phyloP scores from a whole-genome alignment of 495 filamentous ascomycete genomes.

The Penicillium cataractarum region DNA sequence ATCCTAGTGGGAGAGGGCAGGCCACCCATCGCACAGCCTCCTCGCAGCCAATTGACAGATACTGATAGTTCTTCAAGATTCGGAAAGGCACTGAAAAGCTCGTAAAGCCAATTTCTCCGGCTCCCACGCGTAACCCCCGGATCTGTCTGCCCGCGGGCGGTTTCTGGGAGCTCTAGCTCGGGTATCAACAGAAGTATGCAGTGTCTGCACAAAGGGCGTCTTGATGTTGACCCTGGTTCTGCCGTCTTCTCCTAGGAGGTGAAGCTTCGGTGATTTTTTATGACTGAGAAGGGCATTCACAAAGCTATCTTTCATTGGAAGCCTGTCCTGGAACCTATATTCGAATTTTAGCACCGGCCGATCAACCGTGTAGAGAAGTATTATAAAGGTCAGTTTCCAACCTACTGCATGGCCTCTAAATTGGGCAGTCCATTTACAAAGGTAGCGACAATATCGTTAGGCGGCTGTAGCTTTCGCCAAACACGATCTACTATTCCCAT shows the following conservation, averaged over 20 bases:
- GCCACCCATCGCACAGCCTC: constrained; percentile 3
- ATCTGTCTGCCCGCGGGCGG: not conserved
- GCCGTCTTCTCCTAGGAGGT: not conserved
- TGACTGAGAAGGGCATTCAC: not conserved
- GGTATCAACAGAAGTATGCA: not conserved
- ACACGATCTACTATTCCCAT: not conserved
- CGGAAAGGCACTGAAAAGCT: constrained; percentile 6
- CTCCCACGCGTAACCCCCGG: not conserved
- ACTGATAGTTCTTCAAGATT: constrained; percentile 11
- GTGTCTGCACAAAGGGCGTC: constrained; percentile 1
- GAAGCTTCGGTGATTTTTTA: constrained; percentile 5
- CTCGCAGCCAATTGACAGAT: constrained; percentile 1
- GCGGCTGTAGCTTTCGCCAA: not conserved
- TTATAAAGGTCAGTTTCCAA: not conserved
- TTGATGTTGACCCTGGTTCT: not conserved
- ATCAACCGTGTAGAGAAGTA: not conserved
- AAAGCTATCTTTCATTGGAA: not conserved
- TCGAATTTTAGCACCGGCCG: not conserved
- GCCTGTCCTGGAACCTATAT: not conserved
- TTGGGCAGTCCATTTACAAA: constrained; percentile 6
- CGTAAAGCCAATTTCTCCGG: constrained; percentile 1
- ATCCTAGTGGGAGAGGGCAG: not conserved
- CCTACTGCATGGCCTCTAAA: constrained; percentile 2
- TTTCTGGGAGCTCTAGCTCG: not conserved
- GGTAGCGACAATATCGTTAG: not conserved